Base-by-base conservation (phyloP, 306 rosid species). In the Acmispon strigosus region DNA sequence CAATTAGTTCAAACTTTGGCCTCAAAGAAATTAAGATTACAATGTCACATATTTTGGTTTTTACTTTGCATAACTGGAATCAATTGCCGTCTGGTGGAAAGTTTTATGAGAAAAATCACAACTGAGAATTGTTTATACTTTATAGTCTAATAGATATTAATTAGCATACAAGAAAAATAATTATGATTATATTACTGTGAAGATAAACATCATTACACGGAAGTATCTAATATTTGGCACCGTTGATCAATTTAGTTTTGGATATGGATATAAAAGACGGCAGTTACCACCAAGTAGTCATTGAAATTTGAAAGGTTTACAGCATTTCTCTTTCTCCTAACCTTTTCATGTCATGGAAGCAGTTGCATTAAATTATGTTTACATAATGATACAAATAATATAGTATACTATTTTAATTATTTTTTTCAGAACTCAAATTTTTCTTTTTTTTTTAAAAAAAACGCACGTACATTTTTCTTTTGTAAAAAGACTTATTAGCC, bases 41-140 rank as follows among this genome's bases (percentile, higher is more conserved):
- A 64, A 45, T 41, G 72, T 16, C 37, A 6, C n/a, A 15, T 17
- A 5, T 37, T 64, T 17, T 64, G 49, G 10, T 65, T 74, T 55
- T 27, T 5, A 44, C 22, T 14, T 15, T 50, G 34, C 44, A 54
- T 55, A 18, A 43, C 9, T 16, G 66, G 79, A 75, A 64, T 75
- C 79, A 75, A 54, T 75, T 75, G 73, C 79, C 79, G 79, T 53
- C 55, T 64, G 51, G 27, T 10, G 37, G 62, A 22, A 36, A 34
- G 0, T 19, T 13, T 22, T 50, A 4, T 49, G 7, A 29, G n/a
- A 6, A 51, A 67, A 17, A 66, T 58, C 5, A 71, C 24, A 45
- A 45, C 1, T 56, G 3, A 27, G 18, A 41, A 62, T 62, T 39
- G 51, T 24, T 62, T 43, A 42, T n/a, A n/a, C n/a, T n/a, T n/a